These are phyloP conservation scores for Pseudopithomyces chartarum DNA, from an alignment of 2,329 filamentous ascomycete species.

Conservation along the genomic window DNA sequence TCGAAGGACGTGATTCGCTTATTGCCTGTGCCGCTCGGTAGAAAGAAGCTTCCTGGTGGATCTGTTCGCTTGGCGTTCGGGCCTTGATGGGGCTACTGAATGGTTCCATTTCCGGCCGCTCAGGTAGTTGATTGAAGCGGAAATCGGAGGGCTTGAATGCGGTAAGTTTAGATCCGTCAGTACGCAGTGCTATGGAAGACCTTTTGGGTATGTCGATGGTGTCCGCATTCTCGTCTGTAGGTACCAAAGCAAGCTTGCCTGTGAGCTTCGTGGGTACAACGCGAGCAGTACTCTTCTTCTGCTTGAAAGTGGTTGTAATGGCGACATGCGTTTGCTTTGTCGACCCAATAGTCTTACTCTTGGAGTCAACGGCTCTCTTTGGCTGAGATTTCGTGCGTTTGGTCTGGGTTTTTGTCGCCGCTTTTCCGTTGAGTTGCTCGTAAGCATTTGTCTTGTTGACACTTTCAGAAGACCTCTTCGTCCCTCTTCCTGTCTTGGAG, in stretches of 20 bases:
- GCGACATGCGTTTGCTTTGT: constrained; percentile 24
- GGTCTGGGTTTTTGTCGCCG: constrained; percentile 25
- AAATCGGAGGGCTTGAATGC: constrained; percentile 31
- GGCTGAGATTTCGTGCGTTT: constrained; percentile 31
- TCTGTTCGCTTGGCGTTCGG: constrained; percentile 34
- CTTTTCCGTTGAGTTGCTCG: constrained; percentile 20
- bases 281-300: constrained; percentile 26
- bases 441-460: constrained; percentile 23
- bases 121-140: constrained; percentile 39
- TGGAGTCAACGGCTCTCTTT: constrained; percentile 35
- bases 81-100: constrained; percentile 34
- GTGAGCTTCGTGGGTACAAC: constrained; percentile 16
- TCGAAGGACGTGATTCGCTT: constrained; percentile 31
- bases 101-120: constrained; percentile 32
- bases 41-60: constrained; percentile 25
- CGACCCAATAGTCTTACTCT: constrained; percentile 33
- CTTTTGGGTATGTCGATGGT: constrained; percentile 16
- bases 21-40: constrained; percentile 13
- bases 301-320: constrained; percentile 38
- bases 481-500: constrained; percentile 40
- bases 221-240: constrained; percentile 20
- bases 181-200: constrained; percentile 25
- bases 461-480: constrained; percentile 35
- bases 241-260: constrained; percentile 9
- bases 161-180: constrained; percentile 22